A percentile compares a stretch with the other conserved stretches of the same genome.
Conservation (phyloP, 306 rosid species). For the Acacia acuminata region DNA sequence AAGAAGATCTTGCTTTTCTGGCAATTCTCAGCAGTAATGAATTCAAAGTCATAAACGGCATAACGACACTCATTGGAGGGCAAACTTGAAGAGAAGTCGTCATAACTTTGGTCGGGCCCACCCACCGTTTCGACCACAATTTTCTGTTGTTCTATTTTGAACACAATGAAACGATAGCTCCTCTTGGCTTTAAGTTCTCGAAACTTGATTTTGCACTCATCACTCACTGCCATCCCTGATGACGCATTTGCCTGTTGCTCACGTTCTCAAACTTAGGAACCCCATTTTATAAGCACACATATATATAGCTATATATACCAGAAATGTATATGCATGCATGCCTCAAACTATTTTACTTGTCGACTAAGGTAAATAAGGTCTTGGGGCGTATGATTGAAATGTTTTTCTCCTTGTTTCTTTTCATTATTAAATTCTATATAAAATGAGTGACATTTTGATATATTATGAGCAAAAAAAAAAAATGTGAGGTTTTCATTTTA, state of each 20-base stretch:
- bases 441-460: no score
- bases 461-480: no score
- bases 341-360: background rate
- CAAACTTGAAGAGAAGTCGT: constrained; percentile 63
- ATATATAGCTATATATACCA: no score
- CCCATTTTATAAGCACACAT: fast-evolving
- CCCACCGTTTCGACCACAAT: constrained; percentile 74
- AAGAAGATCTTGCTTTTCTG: constrained; percentile 94
- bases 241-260: constrained; percentile 70
- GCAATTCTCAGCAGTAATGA: constrained; percentile 74
- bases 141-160: constrained; percentile 67
- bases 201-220: constrained; percentile 82
- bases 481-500: no score
- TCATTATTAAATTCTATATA: no score
- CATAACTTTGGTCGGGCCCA: constrained; percentile 53
- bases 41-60: constrained; percentile 76
- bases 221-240: constrained; percentile 86
- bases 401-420: no score
- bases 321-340: background rate
- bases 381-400: no score
- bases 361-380: no score
- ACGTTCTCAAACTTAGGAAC: background rate
- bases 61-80: constrained; percentile 83
- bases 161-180: constrained; percentile 65
- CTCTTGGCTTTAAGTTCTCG: constrained; percentile 72